A percentile compares a stretch with the other conserved stretches of the same genome.
These are phyloP conservation scores for Termitomyces sp. DNA, from an alignment of 768 basidiomycete genomes.

Conservation along the genomic window DNA sequence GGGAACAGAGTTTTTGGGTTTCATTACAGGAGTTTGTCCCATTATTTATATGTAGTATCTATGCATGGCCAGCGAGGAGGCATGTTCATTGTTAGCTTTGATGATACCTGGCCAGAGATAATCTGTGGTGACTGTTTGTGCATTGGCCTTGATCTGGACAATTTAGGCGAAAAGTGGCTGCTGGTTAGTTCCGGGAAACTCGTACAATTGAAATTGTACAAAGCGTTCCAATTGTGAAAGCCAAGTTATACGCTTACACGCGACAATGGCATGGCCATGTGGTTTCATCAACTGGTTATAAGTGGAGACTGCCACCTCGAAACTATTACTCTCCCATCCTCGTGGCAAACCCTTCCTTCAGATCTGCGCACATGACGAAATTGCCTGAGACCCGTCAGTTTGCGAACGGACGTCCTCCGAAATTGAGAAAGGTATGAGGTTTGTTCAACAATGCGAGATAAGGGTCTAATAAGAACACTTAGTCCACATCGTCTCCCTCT, in stretches of 20 bases:
- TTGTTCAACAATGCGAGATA: neutral
- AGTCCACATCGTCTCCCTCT: slow-evolving; percentile 27
- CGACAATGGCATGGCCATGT: slow-evolving; percentile 19
- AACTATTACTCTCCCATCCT: slow-evolving; percentile 12
- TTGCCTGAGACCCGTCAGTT: neutral
- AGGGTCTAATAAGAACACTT: neutral
- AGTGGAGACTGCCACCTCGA: slow-evolving; percentile 4
- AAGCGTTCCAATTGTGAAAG: slow-evolving; percentile 11
- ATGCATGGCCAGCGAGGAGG: slow-evolving; percentile 10
- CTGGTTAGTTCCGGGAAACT: neutral
- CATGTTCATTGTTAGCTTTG: slow-evolving; percentile 15
- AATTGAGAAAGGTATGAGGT: slow-evolving; percentile 24
- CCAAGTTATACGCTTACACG: slow-evolving; percentile 2
- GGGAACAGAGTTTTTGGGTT: slow-evolving; percentile 3
- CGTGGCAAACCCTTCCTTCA: neutral
- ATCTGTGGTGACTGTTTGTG: neutral
- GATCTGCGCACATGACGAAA: slow-evolving; percentile 1
- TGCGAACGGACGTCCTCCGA: slow-evolving; percentile 13
- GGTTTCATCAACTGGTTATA: slow-evolving; percentile 10
- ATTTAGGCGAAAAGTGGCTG: slow-evolving; percentile 3
- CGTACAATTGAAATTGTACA: neutral
- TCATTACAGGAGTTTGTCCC: slow-evolving; percentile 1
- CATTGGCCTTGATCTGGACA: slow-evolving; percentile 4
- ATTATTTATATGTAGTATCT: slow-evolving; percentile 14
- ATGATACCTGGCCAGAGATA: slow-evolving; percentile 7